Evolutionary conservation across 306 rosid species (phyloP), one percentile per base, ranked within the genome.

Genomic region (Canavalia gladiata): DNA sequence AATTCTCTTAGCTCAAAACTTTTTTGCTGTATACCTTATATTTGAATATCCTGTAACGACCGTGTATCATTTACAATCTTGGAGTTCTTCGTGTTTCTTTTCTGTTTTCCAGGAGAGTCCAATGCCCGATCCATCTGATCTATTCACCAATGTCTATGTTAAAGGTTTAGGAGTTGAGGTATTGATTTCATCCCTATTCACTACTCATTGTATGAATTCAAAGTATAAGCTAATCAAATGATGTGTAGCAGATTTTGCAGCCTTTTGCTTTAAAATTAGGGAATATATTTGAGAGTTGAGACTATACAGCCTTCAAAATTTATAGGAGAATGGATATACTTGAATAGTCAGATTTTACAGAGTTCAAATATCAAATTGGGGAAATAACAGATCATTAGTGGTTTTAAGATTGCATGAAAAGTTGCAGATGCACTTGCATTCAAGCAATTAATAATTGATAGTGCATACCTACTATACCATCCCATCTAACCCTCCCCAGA

Each of bases 121-220:
- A 71, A 63, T 90, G 96, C 99, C 97, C 4, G 94, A 89, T 2
- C 84, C 97, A 4, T 85, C 86, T 37, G 97, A 95, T 62, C 92
- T 93, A 47, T 93, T 90, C 81, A 66, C 89, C 45, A 88, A 93
- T 77, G 82, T 95, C 50, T 88, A 89, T 65, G 92, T 58, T 56
- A 93, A 88, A 77, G 99, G 91, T 62, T 86, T 5, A 0, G 98
- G 94, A 67, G 57, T 72, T 46, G 97, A 93, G 99, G 99, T 96
- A 88, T 55, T 52, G 11, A 77, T 64, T 71, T 75, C 71, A 56
- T 59, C 47, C 18, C 55, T 34, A 4, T 42, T 82, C 59, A 34
- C 18, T 60, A 31, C 39, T 54, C 63, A 7, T 68, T 60, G 8
- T 28, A 29, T 68, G 18, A 66, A 31, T 58, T 31, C 57, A 25